Base-by-base conservation (phyloP, 768 basidiomycete species). In the Termitomyces sp. region DNA sequence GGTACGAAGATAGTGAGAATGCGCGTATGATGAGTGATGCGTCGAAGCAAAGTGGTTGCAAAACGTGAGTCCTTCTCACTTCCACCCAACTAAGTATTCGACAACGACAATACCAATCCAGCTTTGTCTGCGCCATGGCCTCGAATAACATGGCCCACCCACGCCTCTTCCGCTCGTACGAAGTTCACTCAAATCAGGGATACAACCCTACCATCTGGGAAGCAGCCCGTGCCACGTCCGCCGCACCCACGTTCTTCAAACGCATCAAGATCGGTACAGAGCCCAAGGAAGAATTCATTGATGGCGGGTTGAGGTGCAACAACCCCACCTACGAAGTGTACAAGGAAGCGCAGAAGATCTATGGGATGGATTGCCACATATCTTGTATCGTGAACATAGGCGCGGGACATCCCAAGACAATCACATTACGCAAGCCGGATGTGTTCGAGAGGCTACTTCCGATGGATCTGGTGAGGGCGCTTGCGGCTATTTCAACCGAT, bases 201-300 rank as follows among this genome's bases (percentile, higher is more conserved):
- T 35, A 51, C 47, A 51, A 55, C 17, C 60, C 64, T 38, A 58
- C 44, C 21, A 69, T 70, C n/a, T 70, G 68, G 68, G 64, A 70
- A 46, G 67, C 67, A 5, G 65, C 62, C 3, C 62, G 68, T 2
- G 68, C 68, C 0, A 70, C 68, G 0, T 64, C 65, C 24, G 69
- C 69, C 12, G 62, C 64, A 2, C 65, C 65, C 0, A 55, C 55
- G 0, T 63, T 69, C 44, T 68, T 68, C 57, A 58, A 61, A 8
- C 56, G 56, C 9, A 60, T 69, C 15, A 17, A 15, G 10, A 60
- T 66, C 17, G 59, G 55, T 1, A 37, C 34, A 7, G 32, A 43
- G 10, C 47, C 37, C 1, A 48, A 51, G 22, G 55, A 59, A 50
- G 51, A 41, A 12, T 58, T 56, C 17, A 21, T 65, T 12, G 59